Base-by-base conservation (phyloP, 1,139 yeast species). In the Candida sp. region DNA sequence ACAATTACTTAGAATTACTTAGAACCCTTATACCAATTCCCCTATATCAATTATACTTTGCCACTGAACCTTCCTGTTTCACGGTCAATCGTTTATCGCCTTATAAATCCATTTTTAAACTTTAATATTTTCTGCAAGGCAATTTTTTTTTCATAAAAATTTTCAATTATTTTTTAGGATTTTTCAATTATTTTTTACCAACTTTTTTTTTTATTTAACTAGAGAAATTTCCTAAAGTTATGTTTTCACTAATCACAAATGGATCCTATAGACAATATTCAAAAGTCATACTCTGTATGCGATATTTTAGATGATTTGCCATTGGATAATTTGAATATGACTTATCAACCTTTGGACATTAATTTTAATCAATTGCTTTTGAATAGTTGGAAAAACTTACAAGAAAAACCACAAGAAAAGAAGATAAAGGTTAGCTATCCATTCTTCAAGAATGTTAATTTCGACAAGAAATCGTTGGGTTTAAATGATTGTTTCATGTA, bases 361-460 rank as follows among this genome's bases (percentile, higher is more conserved):
- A 37, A 37, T 21, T 37, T 37, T 33, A 37, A 37, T 15, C 39
- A 37, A 37, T 29, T 37, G 25, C 34, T 37, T 34, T 35, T 22
- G 35, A 40, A 23, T 40, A 43, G 46, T 27, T 45, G 30, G 34
- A 37, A 37, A 21, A 25, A 27, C 29, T 35, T 38, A 40, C 15
- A 34, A 38, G 29, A 30, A 38, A 22, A 25, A 35, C 39, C 29
- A 19, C 21, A 36, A n/a, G 35, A 22, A 19, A 7, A 12, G n/a
- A 19, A 21, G 33, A 11, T 5, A 12, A 11, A 11, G 6, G 34
- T 32, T 6, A 12, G 6, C 7, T 32, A n/a, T 15, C 78, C 78
- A 21, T 72, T 72, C 49, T 73, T 73, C 56, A 62, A 60, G 45
- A 63, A 63, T 46, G 77, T 72, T 25, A 68, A 70, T 49, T 71